These are phyloP conservation scores for Thelonectria rubi DNA, from an alignment of 2,329 filamentous ascomycete species.

Conservation along the genomic window DNA sequence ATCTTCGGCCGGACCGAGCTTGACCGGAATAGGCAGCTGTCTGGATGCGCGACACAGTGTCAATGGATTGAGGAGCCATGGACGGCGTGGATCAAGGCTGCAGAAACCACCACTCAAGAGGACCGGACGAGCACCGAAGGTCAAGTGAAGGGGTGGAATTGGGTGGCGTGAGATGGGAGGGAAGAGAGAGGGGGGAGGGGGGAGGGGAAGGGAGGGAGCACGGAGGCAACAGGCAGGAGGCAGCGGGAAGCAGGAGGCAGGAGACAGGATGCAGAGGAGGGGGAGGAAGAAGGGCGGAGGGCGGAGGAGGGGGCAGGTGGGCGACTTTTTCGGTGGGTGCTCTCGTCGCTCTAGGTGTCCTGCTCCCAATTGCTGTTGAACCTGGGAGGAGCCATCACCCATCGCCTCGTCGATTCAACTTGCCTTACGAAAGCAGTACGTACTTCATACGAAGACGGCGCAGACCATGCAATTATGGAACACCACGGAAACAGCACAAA, in stretches of 20 bases:
- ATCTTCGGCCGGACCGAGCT: slow-evolving; percentile 23
- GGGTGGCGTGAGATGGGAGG: slow-evolving; percentile 24
- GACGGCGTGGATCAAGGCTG: slow-evolving; percentile 21
- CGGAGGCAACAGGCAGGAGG: too few species aligned
- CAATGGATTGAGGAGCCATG: slow-evolving; percentile 13
- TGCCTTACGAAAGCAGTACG: slow-evolving; percentile 1
- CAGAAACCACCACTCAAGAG: slow-evolving; percentile 16
- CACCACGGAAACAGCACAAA: slow-evolving; percentile 26
- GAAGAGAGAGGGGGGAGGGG: slow-evolving; percentile 1
- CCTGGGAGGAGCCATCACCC: slow-evolving; percentile 6
- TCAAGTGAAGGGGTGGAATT: slow-evolving; percentile 30
- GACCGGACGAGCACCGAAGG: slow-evolving; percentile 7
- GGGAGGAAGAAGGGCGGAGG: slow-evolving; percentile 7
- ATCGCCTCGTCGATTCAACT: neutral
- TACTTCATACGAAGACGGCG: neutral
- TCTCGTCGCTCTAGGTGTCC: neutral
- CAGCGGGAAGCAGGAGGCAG: too few species aligned
- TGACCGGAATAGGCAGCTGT: slow-evolving; percentile 41
- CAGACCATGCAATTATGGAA: slow-evolving; percentile 21
- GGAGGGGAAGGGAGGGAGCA: neutral
- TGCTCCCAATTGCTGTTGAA: slow-evolving; percentile 6
- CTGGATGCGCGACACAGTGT: slow-evolving; percentile 36
- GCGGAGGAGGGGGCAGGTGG: slow-evolving; percentile 16
- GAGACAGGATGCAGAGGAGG: neutral
- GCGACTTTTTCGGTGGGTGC: neutral